Conservation (phyloP, 2,329 filamentous ascomycete genomes). For the Fusarium ambrosium region DNA sequence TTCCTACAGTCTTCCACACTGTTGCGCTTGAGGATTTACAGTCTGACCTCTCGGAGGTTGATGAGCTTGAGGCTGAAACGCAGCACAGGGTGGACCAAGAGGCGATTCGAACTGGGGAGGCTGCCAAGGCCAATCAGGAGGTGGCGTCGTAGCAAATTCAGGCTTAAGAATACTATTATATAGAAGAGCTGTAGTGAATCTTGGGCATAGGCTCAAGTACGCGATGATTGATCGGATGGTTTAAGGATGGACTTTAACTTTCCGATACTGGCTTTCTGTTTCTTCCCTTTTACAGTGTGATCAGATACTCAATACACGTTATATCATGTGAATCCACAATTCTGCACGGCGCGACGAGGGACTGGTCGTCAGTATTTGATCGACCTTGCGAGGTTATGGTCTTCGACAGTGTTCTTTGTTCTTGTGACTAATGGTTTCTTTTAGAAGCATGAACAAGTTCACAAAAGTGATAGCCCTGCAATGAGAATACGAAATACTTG, state of each 20-base stretch:
- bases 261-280: background rate
- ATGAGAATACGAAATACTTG: too few relatives aligned
- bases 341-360: background rate
- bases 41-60: background rate
- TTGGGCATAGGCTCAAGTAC: background rate
- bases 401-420: too few relatives aligned
- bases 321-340: background rate
- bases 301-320: background rate
- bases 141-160: background rate
- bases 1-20: background rate
- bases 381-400: too few relatives aligned
- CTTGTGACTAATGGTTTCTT: too few relatives aligned
- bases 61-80: background rate
- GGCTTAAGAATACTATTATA: background rate
- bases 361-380: background rate
- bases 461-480: too few relatives aligned
- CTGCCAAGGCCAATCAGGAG: background rate
- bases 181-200: background rate
- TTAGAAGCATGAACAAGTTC: too few relatives aligned
- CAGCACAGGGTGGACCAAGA: background rate
- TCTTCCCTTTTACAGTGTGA: background rate
- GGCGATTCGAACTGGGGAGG: background rate
- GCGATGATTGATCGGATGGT: background rate
- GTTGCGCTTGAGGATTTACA: background rate
- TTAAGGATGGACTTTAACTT: background rate